Evolutionary conservation across 192 early-diverging fungal species (phyloP), one percentile per base, ranked within the genome.

Genomic region (Pilobolus umbonatus): DNA sequence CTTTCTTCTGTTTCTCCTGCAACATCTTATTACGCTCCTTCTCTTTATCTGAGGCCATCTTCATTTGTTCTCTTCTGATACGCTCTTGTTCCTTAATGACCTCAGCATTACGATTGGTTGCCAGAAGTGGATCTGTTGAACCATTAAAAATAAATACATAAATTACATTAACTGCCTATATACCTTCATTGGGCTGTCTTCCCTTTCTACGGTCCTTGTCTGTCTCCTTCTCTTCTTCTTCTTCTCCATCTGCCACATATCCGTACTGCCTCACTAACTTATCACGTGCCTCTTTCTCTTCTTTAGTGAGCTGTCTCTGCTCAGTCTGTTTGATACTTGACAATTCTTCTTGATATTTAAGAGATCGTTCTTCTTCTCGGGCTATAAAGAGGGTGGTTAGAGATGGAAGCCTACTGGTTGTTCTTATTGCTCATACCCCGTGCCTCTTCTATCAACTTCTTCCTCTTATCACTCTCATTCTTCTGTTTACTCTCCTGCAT

Each of bases 31-130:
- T 81, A 24, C 76, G 65, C 31, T 81, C 81, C 67, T 76, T 79
- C 34, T 83, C 77, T 35, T 54, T 69, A 43, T 79, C 76, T 32
- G 60, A 65, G 21, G 73, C 64, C 51, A 74, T 56, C 46, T 74
- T 75, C 75, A 77, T 75, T 44, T 74, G 61, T 8, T 71, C 69
- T 48, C 79, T 64, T 60, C 77, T 51, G 10, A 56, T 22, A 11
- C 71, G 69, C 30, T 88, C 88, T 39, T 76, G 72, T 32, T 86
- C 71, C 61, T 85, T 81, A 3, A 86, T 71, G 9, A 69, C 50
- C 7, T 81, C 77, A 1, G 76, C 73, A 61, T 88, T 88, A 22
- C 60, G 72, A 58, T 88, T 88, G 6, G 70, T 67, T 60, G 68
- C 50, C 14, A 85, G 12, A 25, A 76, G 58, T 9, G 57, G 66